Evolutionary conservation across 768 basidiomycete species (phyloP).

Genomic region (Boletellus sp.): DNA sequence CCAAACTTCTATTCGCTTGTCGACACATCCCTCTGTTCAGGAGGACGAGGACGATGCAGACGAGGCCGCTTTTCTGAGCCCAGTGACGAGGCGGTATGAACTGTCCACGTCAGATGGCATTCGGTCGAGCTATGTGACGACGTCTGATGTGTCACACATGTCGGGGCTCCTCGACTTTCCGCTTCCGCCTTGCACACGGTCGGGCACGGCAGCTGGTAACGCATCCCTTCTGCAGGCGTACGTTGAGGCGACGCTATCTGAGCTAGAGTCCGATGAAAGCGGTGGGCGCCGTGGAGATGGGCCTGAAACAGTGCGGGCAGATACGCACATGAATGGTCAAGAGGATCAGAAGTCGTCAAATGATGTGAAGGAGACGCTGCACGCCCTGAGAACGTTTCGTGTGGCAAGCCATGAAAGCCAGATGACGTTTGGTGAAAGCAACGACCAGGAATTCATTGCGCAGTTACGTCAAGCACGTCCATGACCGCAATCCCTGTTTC

Average conservation of each 20-base stretch:
- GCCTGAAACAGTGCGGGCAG: not conserved
- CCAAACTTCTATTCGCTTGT: slow-evolving; percentile 11
- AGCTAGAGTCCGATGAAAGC: not conserved
- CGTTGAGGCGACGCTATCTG: slow-evolving; percentile 28
- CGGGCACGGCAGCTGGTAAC: slow-evolving; percentile 26
- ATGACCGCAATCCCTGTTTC: slow-evolving; percentile 2
- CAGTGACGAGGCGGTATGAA: slow-evolving; percentile 13
- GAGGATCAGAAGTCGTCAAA: not conserved
- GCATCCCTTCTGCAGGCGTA: slow-evolving; percentile 45
- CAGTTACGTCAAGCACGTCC: slow-evolving; percentile 9
- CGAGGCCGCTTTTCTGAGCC: not conserved
- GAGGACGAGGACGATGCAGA: not conserved
- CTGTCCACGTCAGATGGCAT: slow-evolving; percentile 30
- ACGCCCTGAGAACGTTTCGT: slow-evolving; percentile 7
- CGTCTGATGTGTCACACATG: slow-evolving; percentile 57
- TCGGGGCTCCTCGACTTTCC: slow-evolving; percentile 74
- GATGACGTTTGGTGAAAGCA: slow-evolving; percentile 27
- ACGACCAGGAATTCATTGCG: slow-evolving; percentile 21
- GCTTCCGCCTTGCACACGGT: slow-evolving; percentile 44
- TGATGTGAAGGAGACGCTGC: slow-evolving; percentile 16
- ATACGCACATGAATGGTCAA: not conserved
- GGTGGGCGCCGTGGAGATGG: not conserved
- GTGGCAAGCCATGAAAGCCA: slow-evolving; percentile 11
- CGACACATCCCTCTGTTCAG: slow-evolving; percentile 23
- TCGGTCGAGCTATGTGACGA: slow-evolving; percentile 61